These are phyloP conservation scores for Raddia guianensis DNA, from an alignment of 176 grass and related monocot species.

Conservation along the genomic window DNA sequence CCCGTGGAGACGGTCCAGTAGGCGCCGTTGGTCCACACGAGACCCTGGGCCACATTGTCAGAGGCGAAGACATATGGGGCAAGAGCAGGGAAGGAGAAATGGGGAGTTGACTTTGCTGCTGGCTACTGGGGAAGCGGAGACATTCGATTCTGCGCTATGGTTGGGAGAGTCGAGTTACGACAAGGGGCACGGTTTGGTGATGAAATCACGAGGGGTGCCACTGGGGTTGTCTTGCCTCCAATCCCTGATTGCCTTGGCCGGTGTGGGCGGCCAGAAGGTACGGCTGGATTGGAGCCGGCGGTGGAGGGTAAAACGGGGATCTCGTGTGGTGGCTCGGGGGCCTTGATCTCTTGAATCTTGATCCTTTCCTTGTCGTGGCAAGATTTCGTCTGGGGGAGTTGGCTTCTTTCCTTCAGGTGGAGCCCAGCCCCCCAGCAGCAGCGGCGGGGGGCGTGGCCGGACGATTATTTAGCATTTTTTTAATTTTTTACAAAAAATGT, in stretches of 20 bases:
- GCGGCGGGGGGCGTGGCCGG: no score
- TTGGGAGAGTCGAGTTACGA: background rate
- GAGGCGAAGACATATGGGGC: background rate
- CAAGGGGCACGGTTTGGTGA: background rate
- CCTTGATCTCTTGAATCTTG: no score
- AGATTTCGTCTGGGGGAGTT: no score
- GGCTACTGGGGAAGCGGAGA: background rate
- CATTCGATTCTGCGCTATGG: slow-evolving; percentile 28
- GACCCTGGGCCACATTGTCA: background rate
- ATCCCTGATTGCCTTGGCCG: no score
- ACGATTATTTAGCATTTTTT: no score
- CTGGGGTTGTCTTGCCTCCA: background rate
- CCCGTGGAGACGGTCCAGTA: background rate
- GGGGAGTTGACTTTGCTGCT: background rate
- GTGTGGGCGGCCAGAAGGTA: no score
- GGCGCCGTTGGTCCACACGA: background rate
- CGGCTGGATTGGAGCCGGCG: no score
- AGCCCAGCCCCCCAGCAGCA: no score
- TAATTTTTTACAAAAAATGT: no score
- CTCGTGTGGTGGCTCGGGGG: no score
- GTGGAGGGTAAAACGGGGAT: background rate
- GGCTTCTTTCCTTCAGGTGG: no score
- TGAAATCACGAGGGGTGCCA: slow-evolving; percentile 12
- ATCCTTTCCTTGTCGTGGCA: no score
- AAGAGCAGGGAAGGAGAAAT: background rate